These are phyloP conservation scores for Eucalyptus sp. DNA, from an alignment of 345 rosid genomes.

Conservation along the genomic window DNA sequence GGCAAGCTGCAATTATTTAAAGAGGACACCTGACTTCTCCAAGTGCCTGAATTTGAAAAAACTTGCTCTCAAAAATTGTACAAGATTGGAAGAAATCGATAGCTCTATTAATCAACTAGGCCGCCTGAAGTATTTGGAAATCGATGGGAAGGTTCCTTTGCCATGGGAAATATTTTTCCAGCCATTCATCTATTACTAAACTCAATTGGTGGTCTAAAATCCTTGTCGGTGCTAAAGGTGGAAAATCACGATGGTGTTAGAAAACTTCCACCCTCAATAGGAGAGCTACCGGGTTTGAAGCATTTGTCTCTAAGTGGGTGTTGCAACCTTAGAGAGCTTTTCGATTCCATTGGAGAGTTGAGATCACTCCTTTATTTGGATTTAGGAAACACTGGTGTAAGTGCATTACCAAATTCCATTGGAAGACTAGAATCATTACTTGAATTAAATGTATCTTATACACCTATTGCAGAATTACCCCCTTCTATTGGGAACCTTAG, in stretches of 20 bases:
- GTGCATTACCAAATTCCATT: not conserved
- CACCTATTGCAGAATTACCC: too few relatives aligned
- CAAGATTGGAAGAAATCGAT: too few relatives aligned
- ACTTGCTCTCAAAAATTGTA: too few relatives aligned
- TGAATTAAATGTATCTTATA: too few relatives aligned
- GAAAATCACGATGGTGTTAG: not conserved
- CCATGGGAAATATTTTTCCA: too few relatives aligned
- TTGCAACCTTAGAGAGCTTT: not conserved
- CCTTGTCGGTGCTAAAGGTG: not conserved
- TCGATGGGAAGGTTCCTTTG: not conserved
- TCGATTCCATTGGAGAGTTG: not conserved
- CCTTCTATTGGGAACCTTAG: not conserved
- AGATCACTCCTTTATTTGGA: not conserved
- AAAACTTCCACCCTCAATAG: not conserved
- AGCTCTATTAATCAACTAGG: too few relatives aligned
- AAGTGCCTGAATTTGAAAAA: not conserved
- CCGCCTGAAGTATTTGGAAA: too few relatives aligned
- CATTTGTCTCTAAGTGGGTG: not conserved
- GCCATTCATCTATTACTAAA: accelerated
- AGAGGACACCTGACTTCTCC: not conserved
- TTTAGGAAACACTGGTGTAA: accelerated
- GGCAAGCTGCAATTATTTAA: not conserved
- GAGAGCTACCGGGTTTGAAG: not conserved
- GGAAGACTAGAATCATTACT: not conserved
- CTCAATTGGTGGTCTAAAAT: not conserved